These are phyloP conservation scores for Castanospermum australe DNA, from an alignment of 306 rosid species.

Conservation along the genomic window DNA sequence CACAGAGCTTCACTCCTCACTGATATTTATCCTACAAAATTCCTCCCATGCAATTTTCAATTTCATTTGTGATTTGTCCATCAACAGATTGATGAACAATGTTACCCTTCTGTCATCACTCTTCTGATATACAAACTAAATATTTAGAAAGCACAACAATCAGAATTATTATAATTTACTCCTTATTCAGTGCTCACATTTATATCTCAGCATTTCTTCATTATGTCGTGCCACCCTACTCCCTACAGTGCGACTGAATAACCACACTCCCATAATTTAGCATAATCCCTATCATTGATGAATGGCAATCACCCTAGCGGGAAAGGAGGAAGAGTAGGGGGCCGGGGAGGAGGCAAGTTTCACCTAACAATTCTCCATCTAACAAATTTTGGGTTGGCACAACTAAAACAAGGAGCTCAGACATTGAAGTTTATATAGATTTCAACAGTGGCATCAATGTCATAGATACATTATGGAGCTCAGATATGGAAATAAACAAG, in stretches of 20 bases:
- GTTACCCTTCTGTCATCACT: neutral
- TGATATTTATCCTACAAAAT: neutral
- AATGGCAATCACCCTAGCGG: slow-evolving; percentile 3
- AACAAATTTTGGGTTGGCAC: neutral
- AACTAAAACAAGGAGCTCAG: neutral
- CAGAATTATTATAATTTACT: neutral
- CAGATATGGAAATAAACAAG: slow-evolving; percentile 4
- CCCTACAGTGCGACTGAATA: neutral
- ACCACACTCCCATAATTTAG: neutral
- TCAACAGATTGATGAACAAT: neutral
- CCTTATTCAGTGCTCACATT: neutral
- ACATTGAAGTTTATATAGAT: neutral
- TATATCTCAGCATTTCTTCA: neutral
- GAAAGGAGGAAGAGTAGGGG: neutral
- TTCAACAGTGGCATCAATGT: neutral
- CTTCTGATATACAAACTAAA: neutral
- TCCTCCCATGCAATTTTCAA: neutral
- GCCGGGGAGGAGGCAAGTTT: neutral
- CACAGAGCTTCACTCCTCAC: neutral
- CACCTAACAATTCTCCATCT: neutral
- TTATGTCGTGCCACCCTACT: neutral
- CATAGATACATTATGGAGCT: neutral
- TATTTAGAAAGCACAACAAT: neutral
- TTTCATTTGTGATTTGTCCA: neutral
- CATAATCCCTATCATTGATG: neutral